Evolutionary conservation across 352 stramenopile species (phyloP), one percentile per base, ranked within the genome.

Genomic region (Aphanomyces stellatus): DNA sequence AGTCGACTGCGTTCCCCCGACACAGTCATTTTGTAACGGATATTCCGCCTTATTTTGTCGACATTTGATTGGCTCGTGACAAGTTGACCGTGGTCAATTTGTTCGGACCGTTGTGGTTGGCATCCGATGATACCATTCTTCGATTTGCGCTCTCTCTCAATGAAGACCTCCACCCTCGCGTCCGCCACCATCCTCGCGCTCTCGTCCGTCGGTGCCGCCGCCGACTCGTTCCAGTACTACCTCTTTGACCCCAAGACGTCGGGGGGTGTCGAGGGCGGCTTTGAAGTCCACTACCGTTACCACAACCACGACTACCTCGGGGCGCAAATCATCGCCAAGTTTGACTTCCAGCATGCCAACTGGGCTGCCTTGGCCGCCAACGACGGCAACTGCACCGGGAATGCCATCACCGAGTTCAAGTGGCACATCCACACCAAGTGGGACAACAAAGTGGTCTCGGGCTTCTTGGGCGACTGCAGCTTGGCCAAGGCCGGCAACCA

Each of bases 371-470:
- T 75, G 3, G 22, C 24, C 43, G 62, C 69, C 46, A 37, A 40
- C 56, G 66, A 75, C 34, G 53, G 53, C 61, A 75, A 75, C 53
- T 75, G 70, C 59, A 66, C 40, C 48, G 68, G 48, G 13, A 22
- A 17, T 17, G 31, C 49, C 5, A 22, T 60, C 25, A 71, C 51
- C n/a, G 62, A 72, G 19, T 75, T 62, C 61, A 62, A 10, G 46
- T 72, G 60, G 59, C 65, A 71, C 48, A 65, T 75, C 61, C 65
- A 75, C 56, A 67, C 34, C 46, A 70, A 70, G 62, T 75, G 70
- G 70, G 4, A 1, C 10, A 60, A 75, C 62, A 24, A 19, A n/a
- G 67, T 62, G 49, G 65, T 60, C 55, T 74, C 70, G 57, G 31
- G 33, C 0, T 70, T 69, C 27, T 41, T 22, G 46, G 43, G 4